These are phyloP conservation scores for Proliferodiscus dingleyae DNA, from an alignment of 2,329 filamentous ascomycete species.

Conservation along the genomic window DNA sequence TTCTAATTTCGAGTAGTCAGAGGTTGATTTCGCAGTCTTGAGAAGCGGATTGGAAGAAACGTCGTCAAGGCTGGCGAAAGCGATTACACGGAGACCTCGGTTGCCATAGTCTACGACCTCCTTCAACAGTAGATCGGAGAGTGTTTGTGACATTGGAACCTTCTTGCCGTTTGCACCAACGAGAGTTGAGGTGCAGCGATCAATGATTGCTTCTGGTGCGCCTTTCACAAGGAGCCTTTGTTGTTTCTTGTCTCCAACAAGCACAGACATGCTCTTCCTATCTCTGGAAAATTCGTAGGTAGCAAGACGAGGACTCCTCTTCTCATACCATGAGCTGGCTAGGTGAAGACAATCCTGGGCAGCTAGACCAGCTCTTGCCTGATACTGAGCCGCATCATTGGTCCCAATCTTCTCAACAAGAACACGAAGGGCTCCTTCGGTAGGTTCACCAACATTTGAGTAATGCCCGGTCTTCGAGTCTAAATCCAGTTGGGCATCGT, in stretches of 20 bases:
- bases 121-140: slow-evolving; percentile 65
- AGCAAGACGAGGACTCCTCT: slow-evolving; percentile 66
- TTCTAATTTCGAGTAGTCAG: slow-evolving; percentile 82
- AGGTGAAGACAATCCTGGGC: slow-evolving; percentile 66
- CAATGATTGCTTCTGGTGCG: slow-evolving; percentile 89
- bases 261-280: slow-evolving; percentile 98
- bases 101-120: slow-evolving; percentile 90
- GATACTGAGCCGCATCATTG: slow-evolving; percentile 44
- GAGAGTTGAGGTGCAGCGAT: slow-evolving; percentile 80
- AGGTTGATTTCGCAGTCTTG: slow-evolving; percentile 70
- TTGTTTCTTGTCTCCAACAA: slow-evolving; percentile 64
- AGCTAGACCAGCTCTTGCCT: slow-evolving; percentile 42
- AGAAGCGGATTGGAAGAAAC: slow-evolving; percentile 66
- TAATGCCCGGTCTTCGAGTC: slow-evolving; percentile 71
- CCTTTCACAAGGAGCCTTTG: slow-evolving; percentile 93
- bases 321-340: slow-evolving; percentile 80
- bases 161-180: slow-evolving; percentile 74
- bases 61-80: slow-evolving; percentile 78
- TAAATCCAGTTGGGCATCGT: slow-evolving; percentile 78
- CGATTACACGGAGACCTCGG: slow-evolving; percentile 88
- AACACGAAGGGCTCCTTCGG: slow-evolving; percentile 86
- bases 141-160: slow-evolving; percentile 64
- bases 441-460: slow-evolving; percentile 86
- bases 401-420: slow-evolving; percentile 94
- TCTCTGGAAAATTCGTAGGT: slow-evolving; percentile 97